Base-by-base conservation (phyloP, 1,139 yeast genomes). In the Sugiyamaella grinbergsii region DNA sequence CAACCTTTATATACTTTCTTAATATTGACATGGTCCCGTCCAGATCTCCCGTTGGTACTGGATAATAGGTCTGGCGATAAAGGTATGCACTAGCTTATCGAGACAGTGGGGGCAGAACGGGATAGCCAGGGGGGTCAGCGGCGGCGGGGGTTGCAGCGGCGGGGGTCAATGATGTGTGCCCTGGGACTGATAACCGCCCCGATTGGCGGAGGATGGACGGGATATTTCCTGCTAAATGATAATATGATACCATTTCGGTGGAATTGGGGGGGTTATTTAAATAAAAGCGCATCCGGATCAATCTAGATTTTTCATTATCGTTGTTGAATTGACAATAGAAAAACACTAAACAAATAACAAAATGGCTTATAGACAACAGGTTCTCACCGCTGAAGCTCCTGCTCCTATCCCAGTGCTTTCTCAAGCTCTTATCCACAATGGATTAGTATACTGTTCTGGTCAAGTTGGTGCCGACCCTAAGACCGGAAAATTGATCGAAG, bases 371-470 rank as follows among this genome's bases (percentile, higher is more conserved):
- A 47, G 58, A 49, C 52, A 57, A 54, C 54, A 46, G 18, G 54
- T 61, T 39, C 58, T 61, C 40, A 57, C 64, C 32, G 44, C 55
- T 13, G 55, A 57, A 37, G 64, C 64, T n/a, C 64, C 64, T 28
- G 53, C 53, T 28, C 64, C 64, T 33, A 50, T 61, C 22, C 63
- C 64, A 40, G 63, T 64, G 55, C 66, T 64, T 49, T 77, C 71
- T 10, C 83, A 82, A 53, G 82, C 81, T 6, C 73, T 71, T 60
- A 71, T 69, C 48, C 70, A 74, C 60, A 76, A 76, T 54, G 80
- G 79, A 4, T 71, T 75, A 48, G 81, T 80, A 33, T 79, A 75
- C 69, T 76, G 83, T 34, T 71, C 78, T 2, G 79, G 78, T 18
- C 68, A 70, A 48, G 69, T 70, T 29, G 80, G 79, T 42, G 54